Percentiles rank a stretch among this genome's conserved stretches.
phyloP scores from a whole-genome alignment of 2,329 filamentous ascomycete genomes.

The Aureobasidium sp. region DNA sequence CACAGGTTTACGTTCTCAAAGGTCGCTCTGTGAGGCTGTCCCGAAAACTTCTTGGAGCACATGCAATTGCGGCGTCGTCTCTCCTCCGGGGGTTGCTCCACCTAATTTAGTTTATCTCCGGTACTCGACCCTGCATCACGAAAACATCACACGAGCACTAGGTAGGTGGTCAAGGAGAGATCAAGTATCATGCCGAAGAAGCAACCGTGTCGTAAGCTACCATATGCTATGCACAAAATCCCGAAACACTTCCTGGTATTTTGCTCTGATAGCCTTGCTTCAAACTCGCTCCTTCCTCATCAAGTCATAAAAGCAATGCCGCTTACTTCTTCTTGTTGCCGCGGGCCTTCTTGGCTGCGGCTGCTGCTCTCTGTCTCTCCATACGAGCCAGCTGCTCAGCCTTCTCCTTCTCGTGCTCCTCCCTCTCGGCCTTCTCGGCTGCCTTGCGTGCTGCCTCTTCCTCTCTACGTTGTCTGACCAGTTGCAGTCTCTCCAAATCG shows the following conservation, averaged over 20 bases:
- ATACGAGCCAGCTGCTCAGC: conserved; percentile 42
- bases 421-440: conserved; percentile 50
- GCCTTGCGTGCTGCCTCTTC: conserved; percentile 76
- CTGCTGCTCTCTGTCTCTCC: conserved; percentile 38
- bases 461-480: conserved; percentile 81
- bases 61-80: not conserved
- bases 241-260: not conserved
- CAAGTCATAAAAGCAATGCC: conserved; percentile 1
- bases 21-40: not conserved
- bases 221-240: conserved; percentile 6
- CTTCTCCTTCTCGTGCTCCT: conserved; percentile 51
- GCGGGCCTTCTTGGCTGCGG: conserved; percentile 34
- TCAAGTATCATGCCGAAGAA: not conserved
- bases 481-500: conserved; percentile 72
- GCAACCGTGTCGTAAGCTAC: not conserved
- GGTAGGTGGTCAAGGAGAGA: not conserved
- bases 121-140: not conserved
- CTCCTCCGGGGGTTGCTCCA: not conserved
- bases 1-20: not conserved
- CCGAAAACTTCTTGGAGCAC: not conserved
- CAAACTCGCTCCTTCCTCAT: not conserved
- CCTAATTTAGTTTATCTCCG: not conserved
- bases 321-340: conserved; percentile 35
- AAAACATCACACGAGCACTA: not conserved
- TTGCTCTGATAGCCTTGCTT: not conserved